Conservation (phyloP, 768 basidiomycete genomes). For the Cyclocybe cylindracea region DNA sequence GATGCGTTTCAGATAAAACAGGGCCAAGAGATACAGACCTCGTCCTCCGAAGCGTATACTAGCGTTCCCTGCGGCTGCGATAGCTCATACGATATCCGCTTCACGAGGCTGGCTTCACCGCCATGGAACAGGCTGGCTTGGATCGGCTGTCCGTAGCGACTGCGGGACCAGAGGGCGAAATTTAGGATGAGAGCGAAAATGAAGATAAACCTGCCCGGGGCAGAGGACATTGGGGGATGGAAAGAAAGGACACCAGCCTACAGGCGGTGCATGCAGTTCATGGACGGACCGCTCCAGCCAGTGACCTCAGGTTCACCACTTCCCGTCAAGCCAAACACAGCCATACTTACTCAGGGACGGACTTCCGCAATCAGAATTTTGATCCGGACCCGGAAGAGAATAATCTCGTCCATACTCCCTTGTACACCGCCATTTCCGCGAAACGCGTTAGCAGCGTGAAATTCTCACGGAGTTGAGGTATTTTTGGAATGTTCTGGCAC, state of each 20-base stretch:
- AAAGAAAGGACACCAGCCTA: conserved; percentile 10
- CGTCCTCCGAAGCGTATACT: conserved; percentile 18
- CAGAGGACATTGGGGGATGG: conserved; percentile 45
- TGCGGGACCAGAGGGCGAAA: conserved; percentile 66
- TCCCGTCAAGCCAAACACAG: no score
- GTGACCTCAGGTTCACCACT: no score
- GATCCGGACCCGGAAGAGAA: no score
- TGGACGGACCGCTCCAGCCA: background rate
- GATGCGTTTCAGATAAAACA: background rate
- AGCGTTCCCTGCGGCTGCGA: conserved; percentile 24
- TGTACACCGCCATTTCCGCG: no score
- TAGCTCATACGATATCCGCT: conserved; percentile 41
- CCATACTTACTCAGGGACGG: no score
- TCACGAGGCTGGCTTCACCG: conserved; percentile 36
- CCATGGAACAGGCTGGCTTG: conserved; percentile 23
- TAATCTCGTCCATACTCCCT: no score
- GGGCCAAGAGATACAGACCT: conserved; percentile 21
- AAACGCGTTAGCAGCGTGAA: no score
- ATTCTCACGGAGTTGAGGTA: no score
- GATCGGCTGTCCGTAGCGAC: conserved; percentile 44
- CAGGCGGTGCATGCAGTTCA: background rate
- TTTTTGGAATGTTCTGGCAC: background rate
- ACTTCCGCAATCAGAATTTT: no score
- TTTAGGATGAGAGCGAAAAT: conserved; percentile 54
- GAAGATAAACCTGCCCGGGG: conserved; percentile 50